These are phyloP conservation scores for Coemansia sp. DNA, from an alignment of 192 early-diverging fungal species.

Conservation along the genomic window DNA sequence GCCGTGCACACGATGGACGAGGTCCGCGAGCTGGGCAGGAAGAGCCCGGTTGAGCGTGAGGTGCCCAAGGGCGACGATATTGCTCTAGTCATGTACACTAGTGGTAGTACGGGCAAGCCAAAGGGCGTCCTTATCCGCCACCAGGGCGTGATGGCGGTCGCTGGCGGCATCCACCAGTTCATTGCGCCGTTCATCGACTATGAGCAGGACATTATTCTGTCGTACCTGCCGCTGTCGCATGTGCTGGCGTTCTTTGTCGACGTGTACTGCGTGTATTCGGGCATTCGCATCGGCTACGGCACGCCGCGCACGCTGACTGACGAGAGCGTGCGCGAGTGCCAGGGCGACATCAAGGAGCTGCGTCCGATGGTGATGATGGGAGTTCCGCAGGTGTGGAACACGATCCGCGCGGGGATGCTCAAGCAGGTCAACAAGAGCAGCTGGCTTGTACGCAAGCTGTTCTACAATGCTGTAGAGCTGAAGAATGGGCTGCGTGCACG, in stretches of 20 bases:
- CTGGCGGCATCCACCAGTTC: slow-evolving; percentile 40
- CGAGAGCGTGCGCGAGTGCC: slow-evolving; percentile 63
- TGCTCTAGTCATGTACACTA: slow-evolving; percentile 88
- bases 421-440: slow-evolving; percentile 57
- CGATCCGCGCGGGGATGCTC: slow-evolving; percentile 82
- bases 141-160: slow-evolving; percentile 70
- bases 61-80: slow-evolving; percentile 48
- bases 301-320: slow-evolving; percentile 66
- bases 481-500: slow-evolving; percentile 57
- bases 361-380: slow-evolving; percentile 72
- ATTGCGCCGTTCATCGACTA: slow-evolving; percentile 31
- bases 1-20: slow-evolving; percentile 63
- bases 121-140: slow-evolving; percentile 90
- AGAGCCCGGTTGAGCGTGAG: slow-evolving; percentile 42
- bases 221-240: slow-evolving; percentile 85
- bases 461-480: slow-evolving; percentile 66
- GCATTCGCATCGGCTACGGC: slow-evolving; percentile 61
- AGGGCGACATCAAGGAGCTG: slow-evolving; percentile 76
- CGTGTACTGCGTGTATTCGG: slow-evolving; percentile 58
- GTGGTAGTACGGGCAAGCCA: slow-evolving; percentile 85
- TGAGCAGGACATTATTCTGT: slow-evolving; percentile 55
- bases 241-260: slow-evolving; percentile 82
- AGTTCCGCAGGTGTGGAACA: slow-evolving; percentile 80
- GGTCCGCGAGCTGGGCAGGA: slow-evolving; percentile 61
- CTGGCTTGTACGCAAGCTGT: slow-evolving; percentile 61